phyloP scores from a whole-genome alignment of 1,284 basidiomycete species.

The Meira nashicola region DNA sequence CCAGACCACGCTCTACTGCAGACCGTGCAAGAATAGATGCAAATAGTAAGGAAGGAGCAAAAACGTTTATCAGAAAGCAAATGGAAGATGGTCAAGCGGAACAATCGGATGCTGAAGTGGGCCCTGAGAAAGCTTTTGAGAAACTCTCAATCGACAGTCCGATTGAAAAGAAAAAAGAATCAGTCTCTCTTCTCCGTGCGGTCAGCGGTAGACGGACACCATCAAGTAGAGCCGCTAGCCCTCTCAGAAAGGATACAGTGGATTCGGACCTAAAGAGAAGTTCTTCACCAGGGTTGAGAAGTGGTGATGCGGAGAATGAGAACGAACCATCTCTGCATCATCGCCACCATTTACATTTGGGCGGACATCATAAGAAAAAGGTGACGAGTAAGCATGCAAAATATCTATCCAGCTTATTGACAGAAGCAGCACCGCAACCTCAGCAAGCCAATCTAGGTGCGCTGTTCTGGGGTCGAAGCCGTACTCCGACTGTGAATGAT shows the following conservation, averaged over 20 bases:
- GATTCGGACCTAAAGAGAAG: too few species aligned
- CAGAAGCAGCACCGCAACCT: slow-evolving; percentile 5
- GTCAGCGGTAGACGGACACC: slow-evolving; percentile 8
- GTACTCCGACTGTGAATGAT: not conserved
- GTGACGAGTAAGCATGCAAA: not conserved
- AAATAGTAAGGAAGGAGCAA: slow-evolving; percentile 1
- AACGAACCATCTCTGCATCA: not conserved
- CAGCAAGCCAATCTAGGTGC: not conserved
- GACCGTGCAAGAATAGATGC: not conserved
- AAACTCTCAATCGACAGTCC: not conserved
- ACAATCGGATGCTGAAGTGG: not conserved
- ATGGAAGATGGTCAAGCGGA: not conserved
- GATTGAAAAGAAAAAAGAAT: slow-evolving; percentile 1
- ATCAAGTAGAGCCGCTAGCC: slow-evolving; percentile 3
- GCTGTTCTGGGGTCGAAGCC: slow-evolving; percentile 2
- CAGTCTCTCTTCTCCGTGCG: slow-evolving; percentile 6
- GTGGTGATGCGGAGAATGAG: not conserved
- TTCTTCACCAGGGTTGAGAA: too few species aligned
- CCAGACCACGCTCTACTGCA: not conserved
- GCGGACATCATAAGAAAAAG: not conserved
- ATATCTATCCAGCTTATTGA: slow-evolving; percentile 2
- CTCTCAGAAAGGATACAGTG: not conserved
- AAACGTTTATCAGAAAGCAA: not conserved
- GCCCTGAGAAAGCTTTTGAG: not conserved
- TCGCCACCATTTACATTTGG: not conserved